Conservation (phyloP, 768 basidiomycete species). For the Tephrocybe sp. region DNA sequence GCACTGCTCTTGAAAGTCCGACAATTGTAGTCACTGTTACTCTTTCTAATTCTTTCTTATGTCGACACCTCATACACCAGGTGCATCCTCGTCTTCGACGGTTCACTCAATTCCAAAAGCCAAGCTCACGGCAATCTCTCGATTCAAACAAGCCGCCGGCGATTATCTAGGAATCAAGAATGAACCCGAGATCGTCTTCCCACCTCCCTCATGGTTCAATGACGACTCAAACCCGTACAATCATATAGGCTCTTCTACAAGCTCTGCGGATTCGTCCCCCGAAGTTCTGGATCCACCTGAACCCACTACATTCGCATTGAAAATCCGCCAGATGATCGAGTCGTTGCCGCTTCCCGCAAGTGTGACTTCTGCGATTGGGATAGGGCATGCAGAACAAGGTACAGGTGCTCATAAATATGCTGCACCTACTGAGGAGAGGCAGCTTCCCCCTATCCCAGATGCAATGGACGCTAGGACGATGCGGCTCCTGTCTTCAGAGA, state of each 20-base stretch:
- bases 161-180: constrained; percentile 20
- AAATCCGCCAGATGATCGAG: constrained; percentile 36
- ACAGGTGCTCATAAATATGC: background rate
- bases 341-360: constrained; percentile 32
- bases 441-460: constrained; percentile 39
- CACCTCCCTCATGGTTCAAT: constrained; percentile 49
- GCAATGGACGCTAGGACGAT: constrained; percentile 49
- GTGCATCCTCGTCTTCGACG: no score
- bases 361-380: constrained; percentile 15
- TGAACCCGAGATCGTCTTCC: constrained; percentile 33
- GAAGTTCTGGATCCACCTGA: constrained; percentile 27
- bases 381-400: constrained; percentile 12
- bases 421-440: constrained; percentile 19
- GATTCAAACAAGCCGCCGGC: constrained; percentile 34
- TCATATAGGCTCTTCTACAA: background rate
- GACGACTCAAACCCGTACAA: constrained; percentile 24
- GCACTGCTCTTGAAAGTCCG: no score
- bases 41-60: no score
- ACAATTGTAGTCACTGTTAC: no score
- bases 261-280: constrained; percentile 11
- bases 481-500: constrained; percentile 53
- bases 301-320: constrained; percentile 36
- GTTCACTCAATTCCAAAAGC: constrained; percentile 33
- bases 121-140: constrained; percentile 34
- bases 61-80: no score